Percentiles rank a stretch among this genome's conserved stretches.
These are phyloP conservation scores for Discostella stelligeroides DNA, from an alignment of 108 stramenopile species.

Conservation along the genomic window DNA sequence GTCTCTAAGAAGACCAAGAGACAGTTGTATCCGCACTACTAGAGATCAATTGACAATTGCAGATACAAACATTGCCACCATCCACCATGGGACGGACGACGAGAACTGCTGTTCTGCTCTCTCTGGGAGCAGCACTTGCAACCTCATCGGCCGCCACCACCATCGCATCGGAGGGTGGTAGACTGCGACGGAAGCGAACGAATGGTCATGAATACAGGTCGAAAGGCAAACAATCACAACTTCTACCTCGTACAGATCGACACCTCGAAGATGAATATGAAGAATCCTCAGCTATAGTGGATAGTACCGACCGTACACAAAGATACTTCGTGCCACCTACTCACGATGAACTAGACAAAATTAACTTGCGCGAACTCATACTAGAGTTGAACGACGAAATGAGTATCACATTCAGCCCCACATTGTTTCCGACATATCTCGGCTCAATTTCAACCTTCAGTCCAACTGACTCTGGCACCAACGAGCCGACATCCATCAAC, in stretches of 20 bases:
- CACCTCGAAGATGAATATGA: neutral
- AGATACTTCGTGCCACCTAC: neutral
- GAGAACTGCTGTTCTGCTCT: neutral
- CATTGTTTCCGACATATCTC: neutral
- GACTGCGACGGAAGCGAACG: slow-evolving; percentile 14
- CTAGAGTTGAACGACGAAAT: slow-evolving; percentile 19
- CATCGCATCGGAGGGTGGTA: neutral
- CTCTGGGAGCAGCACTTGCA: slow-evolving; percentile 2
- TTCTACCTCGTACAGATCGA: slow-evolving; percentile 6
- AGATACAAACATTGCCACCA: neutral
- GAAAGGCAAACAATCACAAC: neutral
- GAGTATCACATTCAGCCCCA: slow-evolving; percentile 3
- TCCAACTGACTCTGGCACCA: slow-evolving; percentile 2
- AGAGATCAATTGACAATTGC: too few species aligned
- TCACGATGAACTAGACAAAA: slow-evolving; percentile 25
- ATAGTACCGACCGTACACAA: neutral
- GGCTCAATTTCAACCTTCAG: slow-evolving; percentile 5
- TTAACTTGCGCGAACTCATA: slow-evolving; percentile 20
- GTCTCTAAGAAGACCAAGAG: too few species aligned
- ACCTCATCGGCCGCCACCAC: neutral
- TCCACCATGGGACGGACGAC: neutral
- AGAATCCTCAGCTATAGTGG: neutral
- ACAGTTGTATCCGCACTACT: too few species aligned
- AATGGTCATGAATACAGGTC: neutral
- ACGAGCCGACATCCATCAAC: slow-evolving; percentile 31